Evolutionary conservation across 2,329 filamentous ascomycete species (phyloP).

Genomic region (Aureobasidium lini): DNA sequence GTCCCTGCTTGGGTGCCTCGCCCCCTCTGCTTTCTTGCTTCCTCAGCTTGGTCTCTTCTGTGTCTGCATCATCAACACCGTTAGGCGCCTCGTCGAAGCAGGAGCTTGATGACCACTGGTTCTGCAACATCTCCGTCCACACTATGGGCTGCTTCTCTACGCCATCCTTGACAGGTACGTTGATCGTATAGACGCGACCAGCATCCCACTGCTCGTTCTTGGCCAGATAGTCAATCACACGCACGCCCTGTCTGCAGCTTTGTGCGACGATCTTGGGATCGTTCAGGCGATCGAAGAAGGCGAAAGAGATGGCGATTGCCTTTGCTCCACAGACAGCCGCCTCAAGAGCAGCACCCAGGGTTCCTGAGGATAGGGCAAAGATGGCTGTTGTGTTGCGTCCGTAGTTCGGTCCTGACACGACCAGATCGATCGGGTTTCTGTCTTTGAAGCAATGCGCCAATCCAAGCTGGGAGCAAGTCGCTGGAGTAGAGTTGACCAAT

Average conservation of each 20-base stretch:
- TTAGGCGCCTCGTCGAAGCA: constrained; percentile 76
- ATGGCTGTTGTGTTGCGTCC: constrained; percentile 42
- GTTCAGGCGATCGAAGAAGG: constrained; percentile 80
- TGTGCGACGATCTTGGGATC: constrained; percentile 72
- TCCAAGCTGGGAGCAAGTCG: constrained; percentile 43
- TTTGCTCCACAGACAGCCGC: constrained; percentile 39
- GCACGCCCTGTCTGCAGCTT: constrained; percentile 65
- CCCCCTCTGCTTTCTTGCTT: constrained; percentile 45
- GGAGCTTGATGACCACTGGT: constrained; percentile 76
- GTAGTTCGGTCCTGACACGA: constrained; percentile 41
- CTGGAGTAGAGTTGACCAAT: constrained; percentile 43
- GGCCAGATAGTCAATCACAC: constrained; percentile 70
- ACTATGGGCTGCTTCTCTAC: constrained; percentile 55
- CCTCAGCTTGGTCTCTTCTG: constrained; percentile 66
- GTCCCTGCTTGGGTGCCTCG: constrained; percentile 33
- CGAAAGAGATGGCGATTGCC: constrained; percentile 79
- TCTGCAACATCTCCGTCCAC: constrained; percentile 84
- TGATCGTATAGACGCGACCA: constrained; percentile 74
- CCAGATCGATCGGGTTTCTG: constrained; percentile 39
- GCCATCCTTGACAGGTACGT: constrained; percentile 72
- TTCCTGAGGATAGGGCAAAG: constrained; percentile 42
- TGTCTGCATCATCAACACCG: constrained; percentile 50
- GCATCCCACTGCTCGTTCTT: constrained; percentile 61
- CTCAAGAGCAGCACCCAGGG: constrained; percentile 44
- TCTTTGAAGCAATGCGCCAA: constrained; percentile 40